A percentile compares a stretch with the other conserved stretches of the same genome.
Conservation (phyloP, 352 stramenopile genomes). For the Thalassiosira hispida region DNA sequence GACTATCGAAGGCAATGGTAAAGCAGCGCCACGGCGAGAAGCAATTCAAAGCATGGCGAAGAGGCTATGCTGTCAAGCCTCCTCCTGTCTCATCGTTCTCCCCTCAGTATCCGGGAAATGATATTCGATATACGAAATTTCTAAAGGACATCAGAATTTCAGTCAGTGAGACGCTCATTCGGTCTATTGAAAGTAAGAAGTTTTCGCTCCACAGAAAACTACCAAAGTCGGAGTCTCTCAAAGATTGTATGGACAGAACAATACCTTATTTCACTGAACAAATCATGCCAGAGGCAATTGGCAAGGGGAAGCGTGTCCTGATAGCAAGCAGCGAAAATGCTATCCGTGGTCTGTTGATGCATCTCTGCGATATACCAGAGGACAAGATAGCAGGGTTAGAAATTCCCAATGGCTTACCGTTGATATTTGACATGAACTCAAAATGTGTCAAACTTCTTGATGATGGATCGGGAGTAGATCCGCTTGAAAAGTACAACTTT, state of each 20-base stretch:
- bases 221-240: slow-evolving; percentile 87
- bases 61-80: slow-evolving; percentile 63
- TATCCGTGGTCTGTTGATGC: slow-evolving; percentile 96
- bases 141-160: slow-evolving; percentile 80
- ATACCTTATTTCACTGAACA: slow-evolving; percentile 91
- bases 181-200: slow-evolving; percentile 74
- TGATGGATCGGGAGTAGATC: slow-evolving; percentile 77
- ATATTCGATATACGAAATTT: slow-evolving; percentile 85
- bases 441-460: slow-evolving; percentile 85
- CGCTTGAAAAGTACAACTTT: slow-evolving; percentile 85
- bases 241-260: slow-evolving; percentile 94
- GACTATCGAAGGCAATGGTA: slow-evolving; percentile 94
- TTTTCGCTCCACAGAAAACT: slow-evolving; percentile 81
- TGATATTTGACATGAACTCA: slow-evolving; percentile 94
- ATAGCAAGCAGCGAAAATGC: slow-evolving; percentile 96
- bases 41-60: slow-evolving; percentile 91
- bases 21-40: slow-evolving; percentile 91
- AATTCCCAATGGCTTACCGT: slow-evolving; percentile 95
- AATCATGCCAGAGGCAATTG: slow-evolving; percentile 92
- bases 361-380: slow-evolving; percentile 95
- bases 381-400: slow-evolving; percentile 95
- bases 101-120: slow-evolving; percentile 85
- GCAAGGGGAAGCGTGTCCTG: slow-evolving; percentile 92
- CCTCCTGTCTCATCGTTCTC: slow-evolving; percentile 78
- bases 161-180: slow-evolving; percentile 79